A percentile compares a stretch with the other conserved stretches of the same genome.
These are phyloP conservation scores for Penicillium canescens DNA, from an alignment of 495 filamentous ascomycete species.

Conservation along the genomic window DNA sequence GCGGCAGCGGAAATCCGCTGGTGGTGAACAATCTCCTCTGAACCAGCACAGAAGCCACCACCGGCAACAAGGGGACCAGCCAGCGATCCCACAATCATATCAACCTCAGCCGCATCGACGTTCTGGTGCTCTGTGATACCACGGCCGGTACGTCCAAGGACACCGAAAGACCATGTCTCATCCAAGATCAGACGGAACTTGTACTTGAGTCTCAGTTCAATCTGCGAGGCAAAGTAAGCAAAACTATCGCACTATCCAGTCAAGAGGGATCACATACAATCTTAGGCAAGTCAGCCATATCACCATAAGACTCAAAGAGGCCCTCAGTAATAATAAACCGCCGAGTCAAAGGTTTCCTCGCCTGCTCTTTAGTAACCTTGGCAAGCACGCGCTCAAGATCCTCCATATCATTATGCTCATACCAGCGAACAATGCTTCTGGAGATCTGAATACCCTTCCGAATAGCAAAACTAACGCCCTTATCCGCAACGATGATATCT, in stretches of 20 bases:
- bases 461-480: constrained; percentile 89
- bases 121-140: constrained; percentile 95
- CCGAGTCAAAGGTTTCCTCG: constrained; percentile 82
- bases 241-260: neutral
- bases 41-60: constrained; percentile 93
- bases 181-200: constrained; percentile 98
- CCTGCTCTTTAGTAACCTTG: constrained; percentile 84
- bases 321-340: constrained; percentile 97
- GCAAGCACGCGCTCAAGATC: constrained; percentile 85
- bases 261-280: constrained; percentile 58
- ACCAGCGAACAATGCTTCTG: constrained; percentile 87
- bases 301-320: constrained; percentile 87
- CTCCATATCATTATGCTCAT: constrained; percentile 93
- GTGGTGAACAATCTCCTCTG: constrained; percentile 87
- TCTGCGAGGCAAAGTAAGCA: constrained; percentile 39
- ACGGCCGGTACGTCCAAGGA: constrained; percentile 85
- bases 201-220: constrained; percentile 89
- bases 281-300: constrained; percentile 80
- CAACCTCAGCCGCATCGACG: constrained; percentile 84
- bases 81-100: constrained; percentile 95
- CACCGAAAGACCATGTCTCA: constrained; percentile 95
- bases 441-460: constrained; percentile 93
- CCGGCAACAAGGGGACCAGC: constrained; percentile 88
- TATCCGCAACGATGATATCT: constrained; percentile 98
- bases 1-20: constrained; percentile 87